Evolutionary conservation across 768 basidiomycete genomes (phyloP), one percentile per base, ranked within the genome.

Genomic region (Lactifluus echinatus): DNA sequence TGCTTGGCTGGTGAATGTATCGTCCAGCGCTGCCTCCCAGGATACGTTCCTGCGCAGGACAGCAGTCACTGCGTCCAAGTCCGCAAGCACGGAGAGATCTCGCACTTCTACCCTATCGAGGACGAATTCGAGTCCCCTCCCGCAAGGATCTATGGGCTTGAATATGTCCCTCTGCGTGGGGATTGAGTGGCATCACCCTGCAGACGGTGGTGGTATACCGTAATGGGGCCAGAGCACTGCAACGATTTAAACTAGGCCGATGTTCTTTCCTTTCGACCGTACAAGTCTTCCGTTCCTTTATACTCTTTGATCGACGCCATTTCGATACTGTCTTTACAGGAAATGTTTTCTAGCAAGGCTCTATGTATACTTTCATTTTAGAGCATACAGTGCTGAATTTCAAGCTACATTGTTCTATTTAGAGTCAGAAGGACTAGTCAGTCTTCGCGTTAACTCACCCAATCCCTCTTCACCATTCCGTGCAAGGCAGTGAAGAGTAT

Each of bases 21-120:
- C 28, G 74, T 80, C 2, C 68, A 70, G 47, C 73, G 73, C 36
- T 81, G 79, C 71, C 70, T 72, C 62, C 65, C 70, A 1, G 79
- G 79, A 14, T 78, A 73, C 61, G 39, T 26, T 3, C 51, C 55
- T 19, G 51, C 68, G 10, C 19, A 14, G 11, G 65, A 68, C 43
- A 43, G 59, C 15, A 56, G 56, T 2, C 53, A 53, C 49, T 69
- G 68, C 55, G 34, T 63, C 21, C 33, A 39, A 53, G 34, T 63
- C 21, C 33, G 39, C 10, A 36, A 5, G 14, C 49, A 53, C 7
- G 19, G 11, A 15, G 15, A 29, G 17, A 23, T 17, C 21, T 24
- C 46, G 6, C 46, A 17, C 12, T 42, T 45, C 39, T 37, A 43
- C 24, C 31, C 51, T 8, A 29, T 7, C n/a, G 12, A 59, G 19